Evolutionary conservation across 129 eudicot genomes (phyloP).

Genomic region (Oenanthe sinensis): DNA sequence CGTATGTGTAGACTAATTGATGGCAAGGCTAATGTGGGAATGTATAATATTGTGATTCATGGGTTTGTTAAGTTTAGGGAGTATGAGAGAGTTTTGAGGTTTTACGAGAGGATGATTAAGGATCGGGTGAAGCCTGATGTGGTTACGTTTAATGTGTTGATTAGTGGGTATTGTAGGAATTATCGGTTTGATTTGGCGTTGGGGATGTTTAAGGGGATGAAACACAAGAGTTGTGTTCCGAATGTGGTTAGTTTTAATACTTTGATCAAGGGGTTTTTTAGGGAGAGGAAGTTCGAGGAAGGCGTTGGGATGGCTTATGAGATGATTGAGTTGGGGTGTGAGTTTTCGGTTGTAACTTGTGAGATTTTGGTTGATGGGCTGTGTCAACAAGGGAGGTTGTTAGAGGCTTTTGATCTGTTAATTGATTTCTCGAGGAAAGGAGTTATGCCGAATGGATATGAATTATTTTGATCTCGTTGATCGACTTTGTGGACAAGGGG

Average conservation of each 20-base stretch:
- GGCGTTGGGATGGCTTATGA: slow-evolving; percentile 78
- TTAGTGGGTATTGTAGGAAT: slow-evolving; percentile 60
- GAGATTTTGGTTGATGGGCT: slow-evolving; percentile 77
- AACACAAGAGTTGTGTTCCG: slow-evolving; percentile 61
- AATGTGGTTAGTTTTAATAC: slow-evolving; percentile 84
- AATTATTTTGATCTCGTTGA: slow-evolving; percentile 51
- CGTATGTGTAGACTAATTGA: slow-evolving; percentile 64
- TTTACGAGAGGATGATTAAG: slow-evolving; percentile 48
- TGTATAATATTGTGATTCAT: slow-evolving; percentile 66
- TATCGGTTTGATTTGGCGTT: slow-evolving; percentile 46
- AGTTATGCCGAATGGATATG: slow-evolving; percentile 56
- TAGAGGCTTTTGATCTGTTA: slow-evolving; percentile 52
- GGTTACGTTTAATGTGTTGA: slow-evolving; percentile 63
- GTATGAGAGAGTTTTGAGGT: slow-evolving; percentile 45
- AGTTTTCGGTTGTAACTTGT: slow-evolving; percentile 58
- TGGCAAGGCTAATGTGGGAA: slow-evolving; percentile 54
- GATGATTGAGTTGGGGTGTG: slow-evolving; percentile 80
- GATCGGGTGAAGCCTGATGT: slow-evolving; percentile 78
- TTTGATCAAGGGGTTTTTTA: slow-evolving; percentile 68
- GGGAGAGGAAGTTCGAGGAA: slow-evolving; percentile 62
- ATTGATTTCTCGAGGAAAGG: slow-evolving; percentile 54
- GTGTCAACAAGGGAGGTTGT: slow-evolving; percentile 31
- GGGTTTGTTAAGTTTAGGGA: slow-evolving; percentile 47
- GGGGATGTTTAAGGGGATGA: slow-evolving; percentile 81
- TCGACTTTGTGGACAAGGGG: slow-evolving; percentile 41